These are phyloP conservation scores for Phytopythium kandeliae DNA, from an alignment of 352 stramenopile species.

Conservation along the genomic window DNA sequence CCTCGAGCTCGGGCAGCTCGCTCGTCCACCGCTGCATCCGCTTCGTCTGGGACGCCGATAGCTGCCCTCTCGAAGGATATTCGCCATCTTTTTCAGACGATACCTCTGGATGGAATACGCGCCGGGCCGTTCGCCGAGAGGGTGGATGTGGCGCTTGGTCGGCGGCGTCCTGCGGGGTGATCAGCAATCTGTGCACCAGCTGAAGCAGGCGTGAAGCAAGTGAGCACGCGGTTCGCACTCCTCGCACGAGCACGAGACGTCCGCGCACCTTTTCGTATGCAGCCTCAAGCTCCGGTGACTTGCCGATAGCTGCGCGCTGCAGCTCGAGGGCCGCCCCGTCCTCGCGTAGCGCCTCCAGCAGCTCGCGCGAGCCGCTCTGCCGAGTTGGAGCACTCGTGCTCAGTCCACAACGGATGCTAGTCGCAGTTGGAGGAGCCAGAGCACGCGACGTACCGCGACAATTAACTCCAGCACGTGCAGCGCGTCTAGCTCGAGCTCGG, in stretches of 20 bases:
- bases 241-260: neutral
- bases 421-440: too few relatives aligned
- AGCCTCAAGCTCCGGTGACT: conserved; percentile 21
- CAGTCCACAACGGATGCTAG: too few relatives aligned
- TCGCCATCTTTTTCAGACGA: too few relatives aligned
- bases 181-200: conserved; percentile 40
- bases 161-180: conserved; percentile 9
- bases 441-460: conserved; percentile 14
- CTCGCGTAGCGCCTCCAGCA: conserved; percentile 31
- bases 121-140: neutral
- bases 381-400: neutral
- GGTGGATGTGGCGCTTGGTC: neutral
- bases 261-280: conserved; percentile 38
- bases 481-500: conserved; percentile 36
- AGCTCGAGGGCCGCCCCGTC: conserved; percentile 26
- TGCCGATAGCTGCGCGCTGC: conserved; percentile 26
- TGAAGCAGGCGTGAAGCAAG: neutral
- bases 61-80: neutral
- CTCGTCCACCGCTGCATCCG: conserved; percentile 6
- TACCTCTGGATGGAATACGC: too few relatives aligned
- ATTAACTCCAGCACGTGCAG: conserved; percentile 52
- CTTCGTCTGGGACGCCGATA: neutral
- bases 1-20: conserved; percentile 17
- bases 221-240: neutral
- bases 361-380: conserved; percentile 12